Evolutionary conservation across 768 basidiomycete species (phyloP).

Genomic region (Mycena maculata): DNA sequence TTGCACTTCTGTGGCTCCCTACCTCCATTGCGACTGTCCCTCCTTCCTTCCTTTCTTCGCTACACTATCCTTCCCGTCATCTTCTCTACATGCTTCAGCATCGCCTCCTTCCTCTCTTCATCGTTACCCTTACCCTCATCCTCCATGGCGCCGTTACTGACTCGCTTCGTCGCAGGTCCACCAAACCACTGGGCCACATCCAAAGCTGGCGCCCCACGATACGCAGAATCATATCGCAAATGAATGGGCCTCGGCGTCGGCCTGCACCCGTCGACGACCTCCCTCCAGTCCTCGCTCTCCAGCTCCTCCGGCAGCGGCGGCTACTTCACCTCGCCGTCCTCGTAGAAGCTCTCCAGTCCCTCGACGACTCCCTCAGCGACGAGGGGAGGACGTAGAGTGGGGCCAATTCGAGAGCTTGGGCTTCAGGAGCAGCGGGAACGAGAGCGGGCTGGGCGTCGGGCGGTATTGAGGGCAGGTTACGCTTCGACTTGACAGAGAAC

Average conservation of each 20-base stretch:
- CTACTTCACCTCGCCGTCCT: conserved; percentile 37
- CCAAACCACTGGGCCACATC: conserved; percentile 25
- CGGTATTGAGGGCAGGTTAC: conserved; percentile 74
- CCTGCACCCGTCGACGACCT: conserved; percentile 31
- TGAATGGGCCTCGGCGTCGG: conserved; percentile 34
- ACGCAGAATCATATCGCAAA: conserved; percentile 41
- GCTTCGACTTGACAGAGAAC: conserved; percentile 93
- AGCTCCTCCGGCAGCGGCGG: neutral
- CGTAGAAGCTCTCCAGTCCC: conserved; percentile 38
- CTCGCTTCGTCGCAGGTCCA: conserved; percentile 44
- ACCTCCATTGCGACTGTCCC: too few relatives aligned
- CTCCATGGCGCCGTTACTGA: too few relatives aligned
- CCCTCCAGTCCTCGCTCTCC: too few relatives aligned
- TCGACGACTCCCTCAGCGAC: conserved; percentile 49
- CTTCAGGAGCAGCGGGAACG: conserved; percentile 64
- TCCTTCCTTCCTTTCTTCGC: too few relatives aligned
- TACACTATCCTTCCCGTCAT: too few relatives aligned
- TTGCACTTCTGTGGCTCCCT: too few relatives aligned
- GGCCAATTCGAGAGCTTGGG: conserved; percentile 90
- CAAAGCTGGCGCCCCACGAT: conserved; percentile 28
- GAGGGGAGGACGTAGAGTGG: conserved; percentile 84
- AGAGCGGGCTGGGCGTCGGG: conserved; percentile 52
- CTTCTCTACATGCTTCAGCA: too few relatives aligned
- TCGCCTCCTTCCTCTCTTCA: too few relatives aligned
- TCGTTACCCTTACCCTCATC: too few relatives aligned